Conservation (phyloP, 148 eudicot genomes). For the Amaranthus cruentus region DNA sequence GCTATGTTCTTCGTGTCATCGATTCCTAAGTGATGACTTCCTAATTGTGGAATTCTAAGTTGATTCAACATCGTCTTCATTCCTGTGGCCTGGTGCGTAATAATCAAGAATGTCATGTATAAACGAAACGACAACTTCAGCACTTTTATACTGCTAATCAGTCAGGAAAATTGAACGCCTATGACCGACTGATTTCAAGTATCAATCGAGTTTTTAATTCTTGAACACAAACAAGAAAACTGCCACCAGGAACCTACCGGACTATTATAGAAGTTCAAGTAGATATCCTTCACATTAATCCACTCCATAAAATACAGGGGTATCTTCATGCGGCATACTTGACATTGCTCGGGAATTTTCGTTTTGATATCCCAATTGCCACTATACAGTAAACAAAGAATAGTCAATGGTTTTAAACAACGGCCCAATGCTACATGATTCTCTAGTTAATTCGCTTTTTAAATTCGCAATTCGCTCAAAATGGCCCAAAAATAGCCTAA, state of each 20-base stretch:
- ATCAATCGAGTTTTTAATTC: background rate
- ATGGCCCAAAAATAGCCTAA: too few relatives aligned
- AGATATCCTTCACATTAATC: constrained; percentile 90
- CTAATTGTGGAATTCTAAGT: constrained; percentile 53
- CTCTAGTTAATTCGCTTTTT: too few relatives aligned
- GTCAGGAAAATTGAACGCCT: background rate
- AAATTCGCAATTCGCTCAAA: too few relatives aligned
- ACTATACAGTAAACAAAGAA: constrained; percentile 35
- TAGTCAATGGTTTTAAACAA: constrained; percentile 5
- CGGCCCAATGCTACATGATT: background rate
- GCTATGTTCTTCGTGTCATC: constrained; percentile 88
- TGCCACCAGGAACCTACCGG: constrained; percentile 47
- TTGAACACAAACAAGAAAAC: background rate
- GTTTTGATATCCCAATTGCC: constrained; percentile 99
- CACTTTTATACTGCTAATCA: background rate
- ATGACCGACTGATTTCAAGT: background rate
- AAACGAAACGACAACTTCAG: background rate
- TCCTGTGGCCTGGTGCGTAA: constrained; percentile 68
- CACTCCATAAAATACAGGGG: constrained; percentile 93
- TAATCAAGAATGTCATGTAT: constrained; percentile 8
- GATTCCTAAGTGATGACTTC: constrained; percentile 95
- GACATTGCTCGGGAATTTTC: constrained; percentile 88
- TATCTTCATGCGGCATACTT: constrained; percentile 61
- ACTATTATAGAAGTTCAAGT: constrained; percentile 74
- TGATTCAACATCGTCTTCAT: constrained; percentile 86